Conservation (phyloP, 441 rosid genomes). For the Eugenia klotzschiana region DNA sequence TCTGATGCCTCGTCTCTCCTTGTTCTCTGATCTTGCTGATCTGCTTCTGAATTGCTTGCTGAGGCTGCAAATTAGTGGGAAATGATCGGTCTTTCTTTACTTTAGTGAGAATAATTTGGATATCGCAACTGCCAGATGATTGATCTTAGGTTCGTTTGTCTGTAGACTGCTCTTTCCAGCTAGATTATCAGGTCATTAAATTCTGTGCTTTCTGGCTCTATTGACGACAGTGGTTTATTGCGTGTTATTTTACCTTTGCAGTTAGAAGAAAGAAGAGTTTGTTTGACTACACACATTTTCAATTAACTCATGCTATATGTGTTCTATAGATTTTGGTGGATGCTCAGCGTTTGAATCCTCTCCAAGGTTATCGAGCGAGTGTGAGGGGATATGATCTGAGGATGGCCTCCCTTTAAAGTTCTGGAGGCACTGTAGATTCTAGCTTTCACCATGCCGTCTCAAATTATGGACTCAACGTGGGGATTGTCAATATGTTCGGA, state of each 20-base stretch:
- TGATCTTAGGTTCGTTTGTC: background rate
- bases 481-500: constrained; percentile 35
- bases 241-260: background rate
- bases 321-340: background rate
- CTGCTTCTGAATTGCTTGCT: background rate
- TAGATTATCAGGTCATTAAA: background rate
- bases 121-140: background rate
- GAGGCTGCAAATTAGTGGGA: background rate
- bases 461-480: constrained; percentile 54
- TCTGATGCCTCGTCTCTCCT: background rate
- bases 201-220: background rate
- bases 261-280: background rate
- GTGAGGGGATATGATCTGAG: background rate
- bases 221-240: background rate
- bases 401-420: background rate
- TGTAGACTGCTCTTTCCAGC: background rate
- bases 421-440: constrained; percentile 6
- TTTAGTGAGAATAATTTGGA: background rate
- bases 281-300: background rate
- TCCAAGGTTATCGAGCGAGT: background rate
- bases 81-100: background rate
- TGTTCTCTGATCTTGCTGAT: background rate
- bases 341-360: background rate
- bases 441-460: constrained; percentile 39
- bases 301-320: background rate